Conservation (phyloP, 2,329 filamentous ascomycete species). For the Botrytis galanthina region DNA sequence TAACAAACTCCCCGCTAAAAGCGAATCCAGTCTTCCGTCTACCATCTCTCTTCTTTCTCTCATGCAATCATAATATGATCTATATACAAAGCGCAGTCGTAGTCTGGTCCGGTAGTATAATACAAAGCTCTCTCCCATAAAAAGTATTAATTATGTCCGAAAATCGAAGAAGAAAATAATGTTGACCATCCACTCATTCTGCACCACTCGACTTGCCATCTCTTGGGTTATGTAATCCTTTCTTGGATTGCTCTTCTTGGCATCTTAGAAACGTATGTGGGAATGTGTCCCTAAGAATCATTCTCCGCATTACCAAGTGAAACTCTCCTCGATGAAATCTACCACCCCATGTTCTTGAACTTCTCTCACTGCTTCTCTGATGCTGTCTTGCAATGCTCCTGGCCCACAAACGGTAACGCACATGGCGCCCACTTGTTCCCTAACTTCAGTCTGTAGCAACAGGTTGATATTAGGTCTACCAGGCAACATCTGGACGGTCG, state of each 20-base stretch:
- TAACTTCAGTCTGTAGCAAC: constrained; percentile 77
- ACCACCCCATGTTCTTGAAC: constrained; percentile 61
- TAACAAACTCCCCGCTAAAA: constrained; percentile 9
- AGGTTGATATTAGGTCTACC: constrained; percentile 81
- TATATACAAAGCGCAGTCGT: constrained; percentile 8
- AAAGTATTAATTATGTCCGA: neutral
- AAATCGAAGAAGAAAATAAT: neutral
- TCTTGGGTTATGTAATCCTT: neutral
- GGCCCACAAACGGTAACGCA: constrained; percentile 79
- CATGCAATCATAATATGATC: constrained; percentile 12
- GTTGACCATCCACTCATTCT: neutral
- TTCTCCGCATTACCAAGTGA: constrained; percentile 47
- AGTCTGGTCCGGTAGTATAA: neutral
- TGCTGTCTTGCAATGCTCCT: constrained; percentile 72
- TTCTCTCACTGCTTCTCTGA: constrained; percentile 64
- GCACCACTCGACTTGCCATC: neutral
- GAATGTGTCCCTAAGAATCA: neutral
- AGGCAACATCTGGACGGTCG: constrained; percentile 86
- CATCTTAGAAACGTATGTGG: neutral
- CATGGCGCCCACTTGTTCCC: constrained; percentile 82
- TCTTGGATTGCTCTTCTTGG: neutral
- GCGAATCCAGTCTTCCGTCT: neutral
- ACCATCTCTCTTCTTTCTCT: constrained; percentile 4
- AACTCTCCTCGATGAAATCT: constrained; percentile 76
- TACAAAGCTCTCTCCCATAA: neutral